Conservation (phyloP, 345 rosid genomes). For the Eucalyptus globulus region DNA sequence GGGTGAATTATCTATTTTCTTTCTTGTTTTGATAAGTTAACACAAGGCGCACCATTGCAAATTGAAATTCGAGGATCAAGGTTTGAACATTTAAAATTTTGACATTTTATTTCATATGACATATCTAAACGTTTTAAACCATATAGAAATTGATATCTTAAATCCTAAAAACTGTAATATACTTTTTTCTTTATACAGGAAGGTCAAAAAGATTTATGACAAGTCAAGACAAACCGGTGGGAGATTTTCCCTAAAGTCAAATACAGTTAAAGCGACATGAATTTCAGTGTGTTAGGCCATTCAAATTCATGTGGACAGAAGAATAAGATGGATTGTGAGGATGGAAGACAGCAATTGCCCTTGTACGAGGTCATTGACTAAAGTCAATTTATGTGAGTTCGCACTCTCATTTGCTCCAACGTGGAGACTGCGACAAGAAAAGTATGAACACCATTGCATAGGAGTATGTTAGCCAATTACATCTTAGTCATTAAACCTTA, state of each 20-base stretch:
- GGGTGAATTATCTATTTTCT: not conserved
- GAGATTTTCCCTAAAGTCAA: not conserved
- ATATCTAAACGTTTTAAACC: not conserved
- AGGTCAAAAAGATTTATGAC: not conserved
- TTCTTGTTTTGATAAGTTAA: not conserved
- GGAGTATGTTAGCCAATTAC: too few relatives aligned
- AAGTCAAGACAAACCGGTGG: not conserved
- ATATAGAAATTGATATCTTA: too few relatives aligned
- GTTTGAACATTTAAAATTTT: not conserved
- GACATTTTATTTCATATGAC: not conserved
- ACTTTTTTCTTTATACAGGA: not conserved
- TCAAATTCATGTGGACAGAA: not conserved
- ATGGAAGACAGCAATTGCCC: not conserved
- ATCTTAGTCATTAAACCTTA: not conserved
- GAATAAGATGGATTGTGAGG: too few relatives aligned
- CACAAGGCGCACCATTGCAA: not conserved
- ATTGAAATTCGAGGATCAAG: not conserved
- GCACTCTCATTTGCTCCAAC: not conserved
- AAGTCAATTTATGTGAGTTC: not conserved
- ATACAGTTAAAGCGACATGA: not conserved
- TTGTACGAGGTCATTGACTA: not conserved
- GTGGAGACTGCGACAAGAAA: not conserved
- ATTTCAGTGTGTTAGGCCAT: not conserved
- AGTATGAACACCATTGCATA: not conserved
- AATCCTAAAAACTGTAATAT: too few relatives aligned